These are phyloP conservation scores for Rutstroemia sp. DNA, from an alignment of 2,329 filamentous ascomycete species.

Conservation along the genomic window DNA sequence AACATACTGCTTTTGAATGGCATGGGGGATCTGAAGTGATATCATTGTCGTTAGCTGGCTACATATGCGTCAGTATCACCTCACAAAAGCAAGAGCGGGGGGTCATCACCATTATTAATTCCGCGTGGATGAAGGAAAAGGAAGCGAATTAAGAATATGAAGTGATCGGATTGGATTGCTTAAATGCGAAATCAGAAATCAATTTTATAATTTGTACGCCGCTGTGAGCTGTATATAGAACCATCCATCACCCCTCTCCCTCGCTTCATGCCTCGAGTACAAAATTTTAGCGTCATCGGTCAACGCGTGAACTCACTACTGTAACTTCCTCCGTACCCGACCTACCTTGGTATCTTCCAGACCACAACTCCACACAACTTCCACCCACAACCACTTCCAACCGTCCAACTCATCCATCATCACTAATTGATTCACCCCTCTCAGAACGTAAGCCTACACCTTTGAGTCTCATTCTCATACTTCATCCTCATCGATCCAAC, in stretches of 20 bases:
- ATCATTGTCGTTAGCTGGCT: conserved; percentile 55
- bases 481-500: not conserved
- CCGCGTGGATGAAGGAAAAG: not conserved
- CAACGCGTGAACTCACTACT: conserved; percentile 2
- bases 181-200: too few species aligned
- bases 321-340: too few species aligned
- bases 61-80: conserved; percentile 7
- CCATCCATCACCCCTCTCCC: not conserved
- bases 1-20: conserved; percentile 71
- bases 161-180: too few species aligned
- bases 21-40: conserved; percentile 71
- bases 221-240: not conserved
- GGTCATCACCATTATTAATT: conserved; percentile 1
- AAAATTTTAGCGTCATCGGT: conserved; percentile 6
- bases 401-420: too few species aligned
- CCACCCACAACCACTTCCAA: not conserved
- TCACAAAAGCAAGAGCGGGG: not conserved
- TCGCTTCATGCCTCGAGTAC: not conserved
- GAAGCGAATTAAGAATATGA: not conserved
- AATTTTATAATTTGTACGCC: not conserved
- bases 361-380: not conserved
- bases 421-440: too few species aligned
- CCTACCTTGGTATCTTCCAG: not conserved
- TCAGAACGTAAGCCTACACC: too few species aligned
- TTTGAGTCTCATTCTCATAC: too few species aligned